Evolutionary conservation across 345 rosid genomes (phyloP).

Genomic region (Eucalyptus polybractea): DNA sequence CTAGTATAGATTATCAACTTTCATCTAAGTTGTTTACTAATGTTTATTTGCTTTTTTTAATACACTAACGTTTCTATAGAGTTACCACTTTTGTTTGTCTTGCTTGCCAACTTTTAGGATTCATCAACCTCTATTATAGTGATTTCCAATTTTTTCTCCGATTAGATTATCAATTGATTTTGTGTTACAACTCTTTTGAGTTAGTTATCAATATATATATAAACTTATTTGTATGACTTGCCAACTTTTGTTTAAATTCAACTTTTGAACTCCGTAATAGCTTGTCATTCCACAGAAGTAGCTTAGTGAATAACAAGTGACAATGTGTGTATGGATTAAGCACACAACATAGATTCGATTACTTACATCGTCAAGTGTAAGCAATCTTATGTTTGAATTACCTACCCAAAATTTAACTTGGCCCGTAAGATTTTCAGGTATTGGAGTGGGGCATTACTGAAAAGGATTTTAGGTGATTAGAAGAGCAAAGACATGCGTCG

Average conservation of each 20-base stretch:
- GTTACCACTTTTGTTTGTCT: not conserved
- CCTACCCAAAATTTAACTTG: not conserved
- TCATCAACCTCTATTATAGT: too few relatives aligned
- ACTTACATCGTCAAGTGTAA: not conserved
- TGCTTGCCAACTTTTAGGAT: too few relatives aligned
- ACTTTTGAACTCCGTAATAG: rapidly evolving
- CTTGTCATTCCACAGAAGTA: not conserved
- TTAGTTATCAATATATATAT: too few relatives aligned
- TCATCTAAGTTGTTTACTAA: too few relatives aligned
- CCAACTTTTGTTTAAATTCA: not conserved
- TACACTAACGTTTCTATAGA: not conserved
- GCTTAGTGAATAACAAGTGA: not conserved
- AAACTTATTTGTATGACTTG: not conserved
- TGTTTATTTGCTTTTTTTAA: too few relatives aligned
- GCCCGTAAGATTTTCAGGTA: not conserved
- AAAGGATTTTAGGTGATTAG: not conserved
- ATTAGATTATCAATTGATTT: too few relatives aligned
- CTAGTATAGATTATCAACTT: not conserved
- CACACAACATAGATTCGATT: not conserved
- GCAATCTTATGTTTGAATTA: not conserved
- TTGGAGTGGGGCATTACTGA: not conserved
- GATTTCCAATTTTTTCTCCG: too few relatives aligned
- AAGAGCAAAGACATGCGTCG: not conserved
- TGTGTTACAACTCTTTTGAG: rapidly evolving
- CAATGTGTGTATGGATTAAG: not conserved